Evolutionary conservation across 352 stramenopile genomes (phyloP), one percentile per base, ranked within the genome.

Genomic region (Phytophthora pseudosyringae): DNA sequence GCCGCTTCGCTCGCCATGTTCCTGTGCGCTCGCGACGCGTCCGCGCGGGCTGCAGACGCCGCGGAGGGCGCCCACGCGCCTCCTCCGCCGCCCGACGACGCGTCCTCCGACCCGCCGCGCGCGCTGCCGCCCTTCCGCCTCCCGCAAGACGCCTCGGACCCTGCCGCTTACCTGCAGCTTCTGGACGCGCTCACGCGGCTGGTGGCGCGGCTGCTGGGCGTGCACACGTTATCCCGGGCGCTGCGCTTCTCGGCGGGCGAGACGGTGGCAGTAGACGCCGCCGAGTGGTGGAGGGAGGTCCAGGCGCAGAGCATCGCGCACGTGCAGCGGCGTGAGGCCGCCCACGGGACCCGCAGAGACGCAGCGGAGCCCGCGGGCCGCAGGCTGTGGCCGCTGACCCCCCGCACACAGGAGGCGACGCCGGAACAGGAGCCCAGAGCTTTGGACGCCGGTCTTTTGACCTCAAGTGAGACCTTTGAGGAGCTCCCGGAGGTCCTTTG

Each of bases 261-360:
- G 35, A 48, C 57, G 46, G 54, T 83, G 21, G 40, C 40, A 12
- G 75, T 82, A 62, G 69, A 82, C 47, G 75, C 48, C 8, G 36
- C 32, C 12, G 71, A 69, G 56, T 86, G 78, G 78, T 86, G 78
- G 78, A 54, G 67, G 8, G 69, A 82, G 26, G 57, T 86, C 12
- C 65, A 84, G 59, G 57, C 46, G 13, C 57, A 70, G 28, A 79
- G 66, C 12, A 51, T 75, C 28, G 47, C 59, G 5, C 54, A 56
- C 15, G 57, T 62, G 7, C 55, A 67, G 39, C 53, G 28, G n/a
- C 64, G 51, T 13, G 21, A 47, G 32, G 36, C 39, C 31, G 21
- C 26, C n/a, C 36, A 44, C 56, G 21, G 39, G 16, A 35, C 38
- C 26, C 12, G 38, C 16, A 58, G 12, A 51, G 50, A 60, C 6